Conservation (phyloP, 1,284 basidiomycete species). For the Malassezia brasiliensis region DNA sequence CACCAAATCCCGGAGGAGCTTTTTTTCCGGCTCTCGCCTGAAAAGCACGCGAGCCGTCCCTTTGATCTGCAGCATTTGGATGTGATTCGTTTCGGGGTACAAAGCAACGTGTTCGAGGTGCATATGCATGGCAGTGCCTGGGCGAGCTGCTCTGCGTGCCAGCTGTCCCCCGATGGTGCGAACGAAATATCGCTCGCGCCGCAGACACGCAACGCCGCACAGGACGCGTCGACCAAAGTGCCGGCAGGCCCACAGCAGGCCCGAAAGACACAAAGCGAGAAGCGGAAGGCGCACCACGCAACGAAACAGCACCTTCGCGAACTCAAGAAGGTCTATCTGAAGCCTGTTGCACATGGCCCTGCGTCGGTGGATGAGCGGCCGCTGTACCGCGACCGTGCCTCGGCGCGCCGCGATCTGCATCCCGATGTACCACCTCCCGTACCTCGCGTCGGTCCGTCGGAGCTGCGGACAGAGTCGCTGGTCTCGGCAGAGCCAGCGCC, state of each 20-base stretch:
- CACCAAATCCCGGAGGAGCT: neutral
- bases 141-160: constrained; percentile 11
- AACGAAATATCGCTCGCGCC: constrained; percentile 14
- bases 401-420: constrained; percentile 4
- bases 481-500: neutral
- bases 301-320: constrained; percentile 1
- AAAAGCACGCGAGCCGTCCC: constrained; percentile 19
- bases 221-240: neutral
- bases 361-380: neutral
- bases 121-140: constrained; percentile 12
- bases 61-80: constrained; percentile 12
- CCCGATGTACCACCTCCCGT: neutral
- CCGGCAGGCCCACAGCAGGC: neutral
- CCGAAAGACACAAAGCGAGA: neutral
- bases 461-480: too few relatives aligned
- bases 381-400: constrained; percentile 14
- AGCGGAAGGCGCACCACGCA: neutral
- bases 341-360: neutral
- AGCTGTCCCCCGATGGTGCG: constrained; percentile 3
- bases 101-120: constrained; percentile 16
- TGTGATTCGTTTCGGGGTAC: constrained; percentile 15
- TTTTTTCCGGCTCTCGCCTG: constrained; percentile 13
- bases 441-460: too few relatives aligned
- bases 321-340: constrained; percentile 5
- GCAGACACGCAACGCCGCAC: neutral